Evolutionary conservation across 371 early-diverging fungal species (phyloP), one percentile per base, ranked within the genome.

Genomic region (Mucor sp.): DNA sequence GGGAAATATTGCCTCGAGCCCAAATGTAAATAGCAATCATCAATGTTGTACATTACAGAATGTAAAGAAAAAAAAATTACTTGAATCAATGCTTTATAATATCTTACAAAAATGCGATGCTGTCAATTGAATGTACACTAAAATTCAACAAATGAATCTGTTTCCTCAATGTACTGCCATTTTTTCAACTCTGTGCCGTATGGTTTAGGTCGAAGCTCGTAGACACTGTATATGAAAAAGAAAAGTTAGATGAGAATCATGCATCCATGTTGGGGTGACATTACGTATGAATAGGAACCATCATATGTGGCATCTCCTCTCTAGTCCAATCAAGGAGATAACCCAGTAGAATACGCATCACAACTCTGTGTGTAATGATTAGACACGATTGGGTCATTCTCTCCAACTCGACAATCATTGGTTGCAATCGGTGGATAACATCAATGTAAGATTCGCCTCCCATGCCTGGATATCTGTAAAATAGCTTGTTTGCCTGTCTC

Each of bases 391-490:
- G 85, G 6, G 87, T 84, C 91, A 92, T 93, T 56, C 95, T 83
- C 74, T 95, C 95, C 50, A 93, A 71, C 73, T 95, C 96, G 47
- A 94, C 86, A 71, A 95, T 93, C 70, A 94, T 78, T 1, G 94
- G 89, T 58, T 92, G 85, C 37, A 94, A 69, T 6, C 95, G 86
- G 65, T 94, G 93, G 60, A 95, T 94, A 28, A 95, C 94, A 72
- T 95, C 95, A 72, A 62, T 58, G 68, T 94, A 94, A 15, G 90
- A 90, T 73, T 95, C 94, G 11, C 94, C 94, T 37, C 95, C 94
- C 69, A 91, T 85, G 9, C 94, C 94, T 6, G 94, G 93, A 74
- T 94, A 95, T 60, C 95, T 80, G 62, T 93, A 94, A 67, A 85
- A 82, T 19, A 95, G 77, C 75, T 95, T 94, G 74, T 91, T 89